Percentiles rank a stretch among this genome's conserved stretches.
phyloP scores from a whole-genome alignment of 768 basidiomycete species.

The Pulveroboletus sp. region DNA sequence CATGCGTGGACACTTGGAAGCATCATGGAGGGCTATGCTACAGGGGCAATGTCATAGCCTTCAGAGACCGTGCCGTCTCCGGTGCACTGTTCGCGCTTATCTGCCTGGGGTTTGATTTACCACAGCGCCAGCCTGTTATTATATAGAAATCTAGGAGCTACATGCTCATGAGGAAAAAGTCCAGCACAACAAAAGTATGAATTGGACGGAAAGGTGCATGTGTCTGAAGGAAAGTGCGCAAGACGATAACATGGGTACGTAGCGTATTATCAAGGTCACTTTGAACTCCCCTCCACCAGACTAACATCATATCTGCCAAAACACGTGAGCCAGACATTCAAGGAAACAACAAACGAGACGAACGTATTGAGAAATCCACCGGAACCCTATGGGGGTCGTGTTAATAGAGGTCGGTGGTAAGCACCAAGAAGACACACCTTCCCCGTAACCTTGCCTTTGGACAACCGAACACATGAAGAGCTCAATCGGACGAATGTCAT shows the following conservation, averaged over 20 bases:
- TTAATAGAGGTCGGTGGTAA: constrained; percentile 2
- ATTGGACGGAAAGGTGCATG: constrained; percentile 7
- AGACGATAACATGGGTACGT: constrained; percentile 18
- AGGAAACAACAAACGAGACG: constrained; percentile 24
- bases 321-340: constrained; percentile 4
- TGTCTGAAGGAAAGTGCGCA: constrained; percentile 11
- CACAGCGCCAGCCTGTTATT: constrained; percentile 1
- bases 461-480: constrained; percentile 99
- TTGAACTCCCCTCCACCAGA: constrained; percentile 1
- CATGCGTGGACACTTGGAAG: constrained; percentile 77
- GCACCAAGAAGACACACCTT: constrained; percentile 49
- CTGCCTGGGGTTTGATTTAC: neutral
- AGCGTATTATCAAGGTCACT: constrained; percentile 17
- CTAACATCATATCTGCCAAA: constrained; percentile 22
- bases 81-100: neutral
- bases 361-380: constrained; percentile 97
- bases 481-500: constrained; percentile 96
- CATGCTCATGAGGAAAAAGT: constrained; percentile 8
- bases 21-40: constrained; percentile 49
- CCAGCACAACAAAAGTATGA: constrained; percentile 15
- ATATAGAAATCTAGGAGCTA: constrained; percentile 22
- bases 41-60: neutral
- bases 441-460: constrained; percentile 96
- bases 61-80: neutral
- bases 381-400: constrained; percentile 57